Percentiles rank a stretch among this genome's conserved stretches.
Evolutionary conservation across 345 rosid species (phyloP).

Genomic region (Populus deltoides): DNA sequence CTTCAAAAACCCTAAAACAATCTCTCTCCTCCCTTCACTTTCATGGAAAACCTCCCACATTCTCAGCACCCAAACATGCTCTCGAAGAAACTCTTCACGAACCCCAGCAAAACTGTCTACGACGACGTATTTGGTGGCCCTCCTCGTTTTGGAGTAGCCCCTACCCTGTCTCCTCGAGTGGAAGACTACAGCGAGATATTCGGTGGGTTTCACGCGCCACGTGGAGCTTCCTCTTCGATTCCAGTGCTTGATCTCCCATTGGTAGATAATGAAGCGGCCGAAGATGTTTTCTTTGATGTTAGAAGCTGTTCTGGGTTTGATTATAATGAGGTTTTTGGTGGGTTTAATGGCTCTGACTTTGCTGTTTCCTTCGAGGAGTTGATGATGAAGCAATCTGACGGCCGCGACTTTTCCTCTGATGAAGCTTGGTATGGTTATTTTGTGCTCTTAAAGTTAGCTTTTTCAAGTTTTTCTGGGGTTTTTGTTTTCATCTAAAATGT

Average conservation of each 20-base stretch:
- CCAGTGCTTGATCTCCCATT: conserved; percentile 88
- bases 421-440: conserved; percentile 68
- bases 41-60: conserved; percentile 66
- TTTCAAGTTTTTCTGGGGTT: background rate
- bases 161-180: conserved; percentile 67
- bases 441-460: background rate
- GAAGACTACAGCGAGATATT: conserved; percentile 87
- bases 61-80: conserved; percentile 47
- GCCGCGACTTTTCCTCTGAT: conserved; percentile 56
- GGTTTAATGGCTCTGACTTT: conserved; percentile 49
- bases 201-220: conserved; percentile 69
- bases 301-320: conserved; percentile 54
- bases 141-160: conserved; percentile 46
- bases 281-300: conserved; percentile 51
- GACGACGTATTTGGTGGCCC: conserved; percentile 82
- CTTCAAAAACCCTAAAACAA: conserved; percentile 22
- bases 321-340: conserved; percentile 78
- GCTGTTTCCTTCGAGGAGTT: conserved; percentile 63
- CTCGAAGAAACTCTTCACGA: conserved; percentile 22
- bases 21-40: conserved; percentile 5
- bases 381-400: conserved; percentile 33
- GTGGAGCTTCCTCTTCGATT: conserved; percentile 57
- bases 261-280: conserved; percentile 35
- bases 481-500: background rate
- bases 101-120: conserved; percentile 38